Conservation (phyloP, 805 yeast species). For the Wickerhamiella musiphila region DNA sequence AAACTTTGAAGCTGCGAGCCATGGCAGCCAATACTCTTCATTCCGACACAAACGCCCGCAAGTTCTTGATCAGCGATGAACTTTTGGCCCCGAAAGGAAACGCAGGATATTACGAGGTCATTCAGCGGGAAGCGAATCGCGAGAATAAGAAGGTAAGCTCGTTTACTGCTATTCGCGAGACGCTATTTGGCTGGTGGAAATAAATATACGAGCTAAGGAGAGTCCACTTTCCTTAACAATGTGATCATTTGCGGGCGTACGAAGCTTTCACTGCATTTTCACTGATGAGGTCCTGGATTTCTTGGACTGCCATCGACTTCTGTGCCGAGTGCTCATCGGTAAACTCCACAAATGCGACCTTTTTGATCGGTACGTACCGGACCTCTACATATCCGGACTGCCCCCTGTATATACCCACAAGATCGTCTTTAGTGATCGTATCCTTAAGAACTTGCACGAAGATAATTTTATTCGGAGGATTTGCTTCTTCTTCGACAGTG, state of each 20-base stretch:
- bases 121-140: slow-evolving; percentile 53
- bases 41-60: slow-evolving; percentile 8
- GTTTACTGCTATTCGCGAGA: slow-evolving; percentile 51
- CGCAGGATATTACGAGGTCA: slow-evolving; percentile 57
- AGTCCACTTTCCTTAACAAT: too few species aligned
- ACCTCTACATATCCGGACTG: slow-evolving; percentile 48
- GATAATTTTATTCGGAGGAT: slow-evolving; percentile 28
- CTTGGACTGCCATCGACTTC: slow-evolving; percentile 3
- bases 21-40: slow-evolving; percentile 12
- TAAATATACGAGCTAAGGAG: too few species aligned
- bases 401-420: slow-evolving; percentile 31
- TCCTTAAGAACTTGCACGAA: slow-evolving; percentile 49
- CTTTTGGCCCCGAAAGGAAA: slow-evolving; percentile 69
- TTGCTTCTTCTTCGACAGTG: slow-evolving; percentile 1
- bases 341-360: slow-evolving; percentile 70
- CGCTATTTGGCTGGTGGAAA: slow-evolving; percentile 41
- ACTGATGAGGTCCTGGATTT: too few species aligned
- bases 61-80: slow-evolving; percentile 29
- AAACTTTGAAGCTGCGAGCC: slow-evolving; percentile 13
- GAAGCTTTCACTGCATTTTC: slow-evolving; percentile 5
- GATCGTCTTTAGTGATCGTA: slow-evolving; percentile 24
- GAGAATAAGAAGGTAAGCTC: slow-evolving; percentile 48
- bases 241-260: slow-evolving; percentile 12
- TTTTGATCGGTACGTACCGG: slow-evolving; percentile 46
- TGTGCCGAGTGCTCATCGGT: slow-evolving; percentile 7